Evolutionary conservation across 2,329 filamentous ascomycete species (phyloP).

Genomic region (Lasiodiplodia sp.): DNA sequence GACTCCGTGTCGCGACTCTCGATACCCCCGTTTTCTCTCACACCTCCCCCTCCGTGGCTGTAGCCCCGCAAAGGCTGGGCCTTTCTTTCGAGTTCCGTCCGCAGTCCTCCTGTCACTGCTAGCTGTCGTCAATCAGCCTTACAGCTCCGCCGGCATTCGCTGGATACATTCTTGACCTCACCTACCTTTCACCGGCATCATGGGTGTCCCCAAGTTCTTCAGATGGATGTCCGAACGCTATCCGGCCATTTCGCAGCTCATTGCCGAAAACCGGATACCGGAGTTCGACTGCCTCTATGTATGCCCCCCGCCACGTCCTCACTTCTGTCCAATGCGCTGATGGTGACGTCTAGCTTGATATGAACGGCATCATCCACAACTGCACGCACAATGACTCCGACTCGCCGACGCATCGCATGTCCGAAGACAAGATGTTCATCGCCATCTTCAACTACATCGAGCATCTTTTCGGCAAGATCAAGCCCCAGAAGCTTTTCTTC

Average conservation of each 20-base stretch:
- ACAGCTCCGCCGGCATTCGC: conserved; percentile 4
- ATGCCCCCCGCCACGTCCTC: conserved; percentile 39
- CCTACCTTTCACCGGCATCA: conserved; percentile 43
- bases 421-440: conserved; percentile 99
- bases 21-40: conserved; percentile 30
- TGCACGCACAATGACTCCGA: conserved; percentile 98
- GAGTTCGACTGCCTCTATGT: conserved; percentile 98
- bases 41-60: conserved; percentile 4
- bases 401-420: conserved; percentile 88
- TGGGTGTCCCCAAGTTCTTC: conserved; percentile 92
- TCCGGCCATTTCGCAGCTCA: conserved; percentile 96
- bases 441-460: conserved; percentile 99
- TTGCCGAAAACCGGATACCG: conserved; percentile 97
- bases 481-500: conserved; percentile 97
- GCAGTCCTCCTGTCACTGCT: conserved; percentile 13
- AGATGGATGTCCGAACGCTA: conserved; percentile 99
- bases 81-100: conserved; percentile 8
- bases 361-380: conserved; percentile 99
- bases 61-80: conserved; percentile 11
- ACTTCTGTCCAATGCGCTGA: background rate
- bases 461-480: conserved; percentile 97
- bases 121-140: conserved; percentile 12
- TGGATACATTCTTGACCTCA: conserved; percentile 9
- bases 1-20: conserved; percentile 33
- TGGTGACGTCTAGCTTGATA: conserved; percentile 70